Evolutionary conservation across 208 protist species (phyloP), one percentile per base, ranked within the genome.

Genomic region (Leishmania martiniquensis): DNA sequence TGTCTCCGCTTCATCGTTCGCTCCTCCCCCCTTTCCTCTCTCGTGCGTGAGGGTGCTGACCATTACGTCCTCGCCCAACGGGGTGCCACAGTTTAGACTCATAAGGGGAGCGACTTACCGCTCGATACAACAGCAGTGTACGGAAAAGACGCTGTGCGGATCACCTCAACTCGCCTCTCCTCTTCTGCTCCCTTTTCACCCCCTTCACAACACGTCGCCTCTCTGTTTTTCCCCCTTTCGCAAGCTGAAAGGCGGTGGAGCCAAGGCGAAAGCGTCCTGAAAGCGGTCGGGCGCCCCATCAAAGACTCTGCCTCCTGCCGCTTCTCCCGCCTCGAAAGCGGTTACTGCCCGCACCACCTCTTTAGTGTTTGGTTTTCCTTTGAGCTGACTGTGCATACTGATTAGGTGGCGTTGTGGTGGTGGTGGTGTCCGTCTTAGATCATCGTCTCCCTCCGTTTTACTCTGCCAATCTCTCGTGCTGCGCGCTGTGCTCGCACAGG

Each of bases 221-320:
- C 57, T 63, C 9, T 63, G 47, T 69, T 12, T 2, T 37, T 68
- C 25, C 29, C 37, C 57, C 57, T 39, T 15, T 39, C 12, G 12
- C 15, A 9, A 4, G 7, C 17, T 15, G 9, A 10, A 68, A 10
- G 37, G 60, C 20, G 12, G 55, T 9, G 59, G 39, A 29, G 60
- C n/a, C 20, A 68, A 45, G 62, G 20, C 37, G 37, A 68, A 37
- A 68, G 39, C 42, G 62, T 13, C 20, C 9, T 68, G 62, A 39
- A 44, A 2, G 62, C 15, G 20, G 62, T 45, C 20, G 62, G 10
- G 62, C 44, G 15, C 20, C n/a, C 20, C n/a, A 67, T 22, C 37
- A 67, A 44, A n/a, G 47, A 15, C 68, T 81, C 62, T 74, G 29
- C 49, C 74, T 71, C 32, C 57, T 42, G 51, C 51, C 29, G 39